These are phyloP conservation scores for Gillenia trifoliata DNA, from an alignment of 306 rosid genomes.

Conservation along the genomic window DNA sequence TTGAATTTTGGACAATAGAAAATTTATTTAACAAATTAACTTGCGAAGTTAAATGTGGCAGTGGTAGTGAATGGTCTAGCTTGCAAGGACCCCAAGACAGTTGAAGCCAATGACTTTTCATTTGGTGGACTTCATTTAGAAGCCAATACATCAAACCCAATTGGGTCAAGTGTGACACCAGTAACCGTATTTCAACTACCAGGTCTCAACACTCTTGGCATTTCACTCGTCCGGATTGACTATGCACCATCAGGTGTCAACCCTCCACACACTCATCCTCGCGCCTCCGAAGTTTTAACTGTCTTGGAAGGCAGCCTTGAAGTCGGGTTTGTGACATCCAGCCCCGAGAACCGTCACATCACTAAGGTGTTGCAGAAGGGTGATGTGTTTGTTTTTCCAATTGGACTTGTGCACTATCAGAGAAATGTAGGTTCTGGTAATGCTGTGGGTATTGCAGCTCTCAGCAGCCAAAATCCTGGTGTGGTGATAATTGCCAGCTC, in stretches of 20 bases:
- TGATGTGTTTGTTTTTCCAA: slow-evolving; percentile 36
- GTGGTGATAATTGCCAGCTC: slow-evolving; percentile 21
- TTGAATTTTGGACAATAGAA: no score
- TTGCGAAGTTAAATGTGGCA: slow-evolving; percentile 11
- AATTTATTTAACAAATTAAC: not conserved
- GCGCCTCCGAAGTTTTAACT: slow-evolving; percentile 35
- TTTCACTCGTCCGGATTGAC: slow-evolving; percentile 32
- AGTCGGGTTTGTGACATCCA: slow-evolving; percentile 33
- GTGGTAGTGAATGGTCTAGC: slow-evolving; percentile 31
- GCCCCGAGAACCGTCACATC: slow-evolving; percentile 26
- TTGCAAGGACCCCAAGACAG: slow-evolving; percentile 36
- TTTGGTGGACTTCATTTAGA: slow-evolving; percentile 20
- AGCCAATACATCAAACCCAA: slow-evolving; percentile 25
- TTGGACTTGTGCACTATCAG: slow-evolving; percentile 35
- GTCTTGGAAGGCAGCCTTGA: slow-evolving; percentile 33
- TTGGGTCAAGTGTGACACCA: slow-evolving; percentile 27
- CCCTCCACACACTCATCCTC: slow-evolving; percentile 47
- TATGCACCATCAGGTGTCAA: slow-evolving; percentile 28
- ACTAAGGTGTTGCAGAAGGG: slow-evolving; percentile 33
- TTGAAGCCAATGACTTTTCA: slow-evolving; percentile 18
- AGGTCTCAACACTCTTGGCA: slow-evolving; percentile 35
- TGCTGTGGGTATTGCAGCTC: slow-evolving; percentile 31
- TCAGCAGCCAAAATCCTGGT: slow-evolving; percentile 39
- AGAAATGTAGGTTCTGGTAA: slow-evolving; percentile 21
- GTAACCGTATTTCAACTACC: slow-evolving; percentile 22